Conservation (phyloP, 192 early-diverging fungal species). For the Coemansia sp. region DNA sequence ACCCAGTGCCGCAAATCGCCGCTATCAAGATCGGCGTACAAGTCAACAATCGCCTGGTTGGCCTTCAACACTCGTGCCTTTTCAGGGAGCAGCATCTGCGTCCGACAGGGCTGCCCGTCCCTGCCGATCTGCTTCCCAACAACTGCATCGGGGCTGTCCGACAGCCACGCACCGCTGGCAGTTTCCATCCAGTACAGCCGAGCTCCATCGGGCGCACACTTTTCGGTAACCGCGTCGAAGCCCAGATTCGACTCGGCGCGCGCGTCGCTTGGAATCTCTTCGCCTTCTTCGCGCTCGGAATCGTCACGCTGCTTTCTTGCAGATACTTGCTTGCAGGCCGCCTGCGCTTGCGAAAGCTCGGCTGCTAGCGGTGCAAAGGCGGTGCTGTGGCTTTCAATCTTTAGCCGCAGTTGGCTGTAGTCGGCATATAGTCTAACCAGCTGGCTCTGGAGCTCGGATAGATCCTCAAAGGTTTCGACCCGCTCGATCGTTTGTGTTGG, state of each 20-base stretch:
- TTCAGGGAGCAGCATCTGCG: constrained; percentile 28
- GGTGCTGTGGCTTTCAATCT: constrained; percentile 21
- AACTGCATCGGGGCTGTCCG: constrained; percentile 33
- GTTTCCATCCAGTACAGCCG: constrained; percentile 31
- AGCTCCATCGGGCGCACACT: constrained; percentile 24
- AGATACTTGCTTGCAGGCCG: neutral
- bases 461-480: constrained; percentile 31
- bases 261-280: constrained; percentile 28
- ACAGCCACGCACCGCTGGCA: constrained; percentile 25
- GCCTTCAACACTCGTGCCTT: constrained; percentile 34
- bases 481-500: constrained; percentile 2
- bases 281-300: constrained; percentile 44
- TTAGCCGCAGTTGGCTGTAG: constrained; percentile 40
- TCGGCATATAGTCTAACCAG: constrained; percentile 22
- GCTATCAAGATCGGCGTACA: constrained; percentile 24
- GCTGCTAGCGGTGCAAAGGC: constrained; percentile 21
- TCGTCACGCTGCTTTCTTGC: constrained; percentile 4
- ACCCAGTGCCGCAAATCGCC: constrained; percentile 28
- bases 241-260: constrained; percentile 13
- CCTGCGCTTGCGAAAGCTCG: constrained; percentile 20
- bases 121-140: constrained; percentile 1
- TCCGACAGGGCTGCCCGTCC: constrained; percentile 25
- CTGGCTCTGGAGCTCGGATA: constrained; percentile 14
- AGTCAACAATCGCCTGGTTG: constrained; percentile 15
- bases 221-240: constrained; percentile 7